Evolutionary conservation across 257 asterid species (phyloP).

Genomic region (Vinca minor): DNA sequence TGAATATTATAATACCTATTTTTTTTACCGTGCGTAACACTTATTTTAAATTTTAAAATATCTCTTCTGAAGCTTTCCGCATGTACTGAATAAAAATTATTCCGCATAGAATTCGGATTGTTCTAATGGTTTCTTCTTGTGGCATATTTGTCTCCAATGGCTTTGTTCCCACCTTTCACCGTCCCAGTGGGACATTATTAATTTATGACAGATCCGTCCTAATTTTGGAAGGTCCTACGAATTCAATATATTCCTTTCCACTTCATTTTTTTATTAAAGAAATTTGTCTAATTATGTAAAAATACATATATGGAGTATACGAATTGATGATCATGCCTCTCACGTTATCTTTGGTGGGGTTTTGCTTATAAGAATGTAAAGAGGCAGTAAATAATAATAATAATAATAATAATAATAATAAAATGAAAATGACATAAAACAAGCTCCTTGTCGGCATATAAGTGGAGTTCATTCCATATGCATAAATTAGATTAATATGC

Average conservation of each 20-base stretch:
- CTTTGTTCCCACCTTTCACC: conserved; percentile 25
- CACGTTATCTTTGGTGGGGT: background rate
- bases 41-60: too few species aligned
- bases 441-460: background rate
- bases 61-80: too few species aligned
- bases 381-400: too few species aligned
- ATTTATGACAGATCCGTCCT: conserved; percentile 1
- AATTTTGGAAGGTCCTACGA: conserved; percentile 6
- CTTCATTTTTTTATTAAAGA: background rate
- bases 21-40: too few species aligned
- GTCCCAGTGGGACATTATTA: conserved; percentile 16
- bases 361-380: background rate
- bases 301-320: background rate
- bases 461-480: background rate
- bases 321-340: background rate
- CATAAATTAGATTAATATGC: too few species aligned
- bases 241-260: background rate
- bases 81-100: too few species aligned
- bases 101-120: too few species aligned
- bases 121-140: conserved; percentile 6
- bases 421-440: background rate
- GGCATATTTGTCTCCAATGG: conserved; percentile 27
- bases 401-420: too few species aligned
- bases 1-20: too few species aligned
- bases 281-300: too few species aligned